Evolutionary conservation across 805 yeast species (phyloP).

Genomic region (Metschnikowia reukaufii): DNA sequence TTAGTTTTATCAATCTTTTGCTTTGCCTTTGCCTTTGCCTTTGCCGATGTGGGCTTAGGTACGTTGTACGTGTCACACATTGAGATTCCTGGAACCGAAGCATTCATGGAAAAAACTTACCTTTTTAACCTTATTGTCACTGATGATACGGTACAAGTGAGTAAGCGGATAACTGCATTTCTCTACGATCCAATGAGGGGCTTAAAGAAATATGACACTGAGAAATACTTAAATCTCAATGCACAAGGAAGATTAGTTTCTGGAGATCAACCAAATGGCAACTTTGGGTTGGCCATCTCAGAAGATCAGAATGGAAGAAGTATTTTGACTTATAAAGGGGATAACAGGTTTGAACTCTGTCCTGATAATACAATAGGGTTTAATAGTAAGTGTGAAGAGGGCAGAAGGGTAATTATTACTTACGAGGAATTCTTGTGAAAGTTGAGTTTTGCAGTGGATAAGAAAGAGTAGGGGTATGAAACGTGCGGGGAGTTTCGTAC

Average conservation of each 20-base stretch:
- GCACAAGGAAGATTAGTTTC: background rate
- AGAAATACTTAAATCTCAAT: background rate
- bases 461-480: too few relatives aligned
- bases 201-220: background rate
- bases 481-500: too few relatives aligned
- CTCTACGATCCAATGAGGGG: background rate
- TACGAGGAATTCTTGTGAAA: background rate
- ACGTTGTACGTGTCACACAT: background rate
- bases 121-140: background rate
- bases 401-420: background rate
- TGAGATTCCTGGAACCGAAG: background rate
- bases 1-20: background rate
- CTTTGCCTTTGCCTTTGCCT: background rate
- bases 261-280: background rate
- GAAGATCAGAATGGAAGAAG: background rate
- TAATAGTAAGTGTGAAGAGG: background rate
- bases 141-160: background rate
- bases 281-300: background rate
- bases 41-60: background rate
- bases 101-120: background rate
- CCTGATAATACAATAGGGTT: background rate
- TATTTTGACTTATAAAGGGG: background rate
- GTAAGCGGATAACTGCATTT: background rate
- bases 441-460: too few relatives aligned
- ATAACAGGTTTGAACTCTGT: background rate